Percentiles rank a stretch among this genome's conserved stretches.
These are phyloP conservation scores for Tulasnella calospora DNA, from an alignment of 768 basidiomycete species.

Conservation along the genomic window DNA sequence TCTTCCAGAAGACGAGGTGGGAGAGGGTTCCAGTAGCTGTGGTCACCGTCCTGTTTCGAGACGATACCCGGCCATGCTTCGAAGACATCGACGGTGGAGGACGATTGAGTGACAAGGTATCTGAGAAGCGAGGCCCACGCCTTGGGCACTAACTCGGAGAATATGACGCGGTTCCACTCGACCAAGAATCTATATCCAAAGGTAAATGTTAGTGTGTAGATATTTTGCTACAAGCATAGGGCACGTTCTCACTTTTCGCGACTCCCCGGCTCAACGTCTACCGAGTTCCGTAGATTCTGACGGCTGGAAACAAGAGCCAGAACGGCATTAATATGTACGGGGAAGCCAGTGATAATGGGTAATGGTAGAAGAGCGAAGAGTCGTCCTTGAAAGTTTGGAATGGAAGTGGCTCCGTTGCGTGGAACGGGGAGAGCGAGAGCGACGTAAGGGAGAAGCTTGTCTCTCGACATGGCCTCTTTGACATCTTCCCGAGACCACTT, in stretches of 20 bases:
- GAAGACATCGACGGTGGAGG: constrained; percentile 35
- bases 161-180: constrained; percentile 48
- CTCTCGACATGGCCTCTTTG: constrained; percentile 33
- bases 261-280: constrained; percentile 43
- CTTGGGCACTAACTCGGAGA: constrained; percentile 44
- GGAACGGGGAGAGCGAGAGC: constrained; percentile 36
- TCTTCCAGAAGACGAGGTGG: constrained; percentile 37
- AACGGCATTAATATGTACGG: constrained; percentile 45
- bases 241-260: constrained; percentile 42
- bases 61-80: constrained; percentile 42
- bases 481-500: constrained; percentile 23
- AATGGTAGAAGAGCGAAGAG: constrained; percentile 50
- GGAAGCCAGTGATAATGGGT: constrained; percentile 45
- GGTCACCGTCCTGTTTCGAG: constrained; percentile 27
- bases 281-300: constrained; percentile 44
- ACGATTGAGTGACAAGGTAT: constrained; percentile 28
- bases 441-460: constrained; percentile 44
- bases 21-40: constrained; percentile 42
- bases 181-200: constrained; percentile 38
- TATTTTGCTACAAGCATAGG: neutral
- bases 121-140: constrained; percentile 43
- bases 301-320: constrained; percentile 47
- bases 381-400: constrained; percentile 34
- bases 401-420: neutral
- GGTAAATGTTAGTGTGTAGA: neutral